A percentile compares a stretch with the other conserved stretches of the same genome.
Conservation (phyloP, 169 alveolate genomes). For the Theileria orientalis region DNA sequence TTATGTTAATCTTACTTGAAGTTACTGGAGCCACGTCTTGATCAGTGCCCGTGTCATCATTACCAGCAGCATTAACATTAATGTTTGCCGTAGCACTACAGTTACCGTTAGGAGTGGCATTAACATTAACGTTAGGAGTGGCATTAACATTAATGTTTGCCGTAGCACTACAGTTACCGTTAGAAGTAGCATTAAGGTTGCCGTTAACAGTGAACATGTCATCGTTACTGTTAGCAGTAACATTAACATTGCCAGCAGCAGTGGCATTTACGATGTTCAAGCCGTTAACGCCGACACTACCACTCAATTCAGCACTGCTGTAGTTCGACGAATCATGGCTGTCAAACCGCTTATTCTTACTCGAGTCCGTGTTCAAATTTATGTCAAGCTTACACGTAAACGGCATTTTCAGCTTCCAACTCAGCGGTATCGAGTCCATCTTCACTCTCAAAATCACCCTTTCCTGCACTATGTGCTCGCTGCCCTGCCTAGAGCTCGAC, state of each 20-base stretch:
- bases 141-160: too few species aligned
- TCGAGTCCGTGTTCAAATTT: constrained; percentile 1
- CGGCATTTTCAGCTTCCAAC: constrained; percentile 39
- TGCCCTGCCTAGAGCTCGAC: background rate
- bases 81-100: too few species aligned
- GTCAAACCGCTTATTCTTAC: background rate
- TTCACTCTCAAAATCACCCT: constrained; percentile 48
- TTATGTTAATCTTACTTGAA: too few species aligned
- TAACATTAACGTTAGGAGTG: too few species aligned
- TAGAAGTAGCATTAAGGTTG: too few species aligned
- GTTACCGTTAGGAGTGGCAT: too few species aligned
- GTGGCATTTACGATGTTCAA: background rate
- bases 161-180: too few species aligned
- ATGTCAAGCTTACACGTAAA: constrained; percentile 50
- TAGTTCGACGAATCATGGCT: background rate
- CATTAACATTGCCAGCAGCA: background rate
- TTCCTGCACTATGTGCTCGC: constrained; percentile 48
- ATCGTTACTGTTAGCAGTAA: background rate
- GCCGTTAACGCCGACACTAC: background rate
- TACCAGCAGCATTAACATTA: too few species aligned
- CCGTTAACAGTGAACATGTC: too few species aligned
- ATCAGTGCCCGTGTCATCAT: too few species aligned
- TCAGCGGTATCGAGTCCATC: constrained; percentile 48
- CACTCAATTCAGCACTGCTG: background rate
- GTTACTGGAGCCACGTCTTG: too few species aligned